These are phyloP conservation scores for Penicillium sp. DNA, from an alignment of 2,329 filamentous ascomycete species.

Conservation along the genomic window DNA sequence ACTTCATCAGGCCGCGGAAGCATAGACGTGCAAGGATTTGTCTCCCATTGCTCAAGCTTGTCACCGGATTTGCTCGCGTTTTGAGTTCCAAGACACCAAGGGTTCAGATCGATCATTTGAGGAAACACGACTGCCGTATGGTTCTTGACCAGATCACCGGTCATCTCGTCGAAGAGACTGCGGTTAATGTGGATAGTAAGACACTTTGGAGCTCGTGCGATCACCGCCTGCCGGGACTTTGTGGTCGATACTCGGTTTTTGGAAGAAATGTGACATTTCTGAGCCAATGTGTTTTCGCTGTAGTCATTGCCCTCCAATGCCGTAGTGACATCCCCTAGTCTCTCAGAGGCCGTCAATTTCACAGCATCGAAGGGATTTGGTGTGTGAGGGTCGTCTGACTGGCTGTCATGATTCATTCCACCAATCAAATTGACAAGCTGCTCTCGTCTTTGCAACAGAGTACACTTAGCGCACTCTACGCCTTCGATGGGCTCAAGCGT, in stretches of 20 bases:
- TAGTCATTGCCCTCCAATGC: slow-evolving; percentile 81
- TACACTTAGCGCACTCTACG: slow-evolving; percentile 90
- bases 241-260: slow-evolving; percentile 73
- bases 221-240: slow-evolving; percentile 86
- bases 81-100: slow-evolving; percentile 77
- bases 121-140: slow-evolving; percentile 78
- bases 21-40: slow-evolving; percentile 72
- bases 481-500: slow-evolving; percentile 82
- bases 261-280: slow-evolving; percentile 66
- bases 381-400: slow-evolving; percentile 22
- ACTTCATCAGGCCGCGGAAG: slow-evolving; percentile 62
- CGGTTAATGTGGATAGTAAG: slow-evolving; percentile 87
- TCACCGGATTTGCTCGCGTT: slow-evolving; percentile 31
- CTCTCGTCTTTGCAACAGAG: slow-evolving; percentile 63
- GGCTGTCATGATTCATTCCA: slow-evolving; percentile 40
- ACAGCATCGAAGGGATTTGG: slow-evolving; percentile 38
- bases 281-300: slow-evolving; percentile 64
- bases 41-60: slow-evolving; percentile 66
- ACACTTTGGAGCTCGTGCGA: slow-evolving; percentile 78
- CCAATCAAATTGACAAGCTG: slow-evolving; percentile 52
- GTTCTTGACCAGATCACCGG: slow-evolving; percentile 81
- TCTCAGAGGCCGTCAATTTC: slow-evolving; percentile 45
- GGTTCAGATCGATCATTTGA: slow-evolving; percentile 68
- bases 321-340: slow-evolving; percentile 66
- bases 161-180: slow-evolving; percentile 83